These are phyloP conservation scores for Solanum paucissectum DNA, from an alignment of 257 asterid genomes.

Conservation along the genomic window DNA sequence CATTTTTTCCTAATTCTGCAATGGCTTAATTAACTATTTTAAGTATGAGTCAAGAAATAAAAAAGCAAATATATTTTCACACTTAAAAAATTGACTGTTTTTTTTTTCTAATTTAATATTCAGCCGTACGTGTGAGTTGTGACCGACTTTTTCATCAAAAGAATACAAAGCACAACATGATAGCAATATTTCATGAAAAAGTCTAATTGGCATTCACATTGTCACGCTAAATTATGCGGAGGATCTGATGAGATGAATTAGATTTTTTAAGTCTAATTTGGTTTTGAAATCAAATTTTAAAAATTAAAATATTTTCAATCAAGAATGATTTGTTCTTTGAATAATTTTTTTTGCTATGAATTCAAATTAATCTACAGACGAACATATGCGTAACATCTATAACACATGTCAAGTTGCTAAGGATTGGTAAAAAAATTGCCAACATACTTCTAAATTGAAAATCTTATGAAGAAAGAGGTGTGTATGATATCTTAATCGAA, in stretches of 20 bases:
- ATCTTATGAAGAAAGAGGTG: neutral
- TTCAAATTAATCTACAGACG: neutral
- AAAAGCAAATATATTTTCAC: neutral
- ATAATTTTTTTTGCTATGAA: neutral
- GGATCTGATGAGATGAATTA: neutral
- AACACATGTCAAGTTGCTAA: neutral
- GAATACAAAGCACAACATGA: neutral
- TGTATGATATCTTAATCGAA: neutral
- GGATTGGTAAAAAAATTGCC: neutral
- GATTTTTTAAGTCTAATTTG: neutral
- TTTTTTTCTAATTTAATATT: neutral
- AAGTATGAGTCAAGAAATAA: neutral
- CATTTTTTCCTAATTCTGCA: neutral
- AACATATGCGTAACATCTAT: neutral
- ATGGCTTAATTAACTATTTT: neutral
- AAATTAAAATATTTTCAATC: neutral
- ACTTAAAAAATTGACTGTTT: neutral
- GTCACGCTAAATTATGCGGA: neutral
- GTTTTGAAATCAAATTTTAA: fast-evolving
- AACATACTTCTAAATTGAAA: neutral
- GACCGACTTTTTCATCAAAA: neutral
- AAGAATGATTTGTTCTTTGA: neutral
- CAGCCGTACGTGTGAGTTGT: neutral
- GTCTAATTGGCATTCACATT: neutral
- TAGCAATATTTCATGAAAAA: neutral